A percentile compares a stretch with the other conserved stretches of the same genome.
These are phyloP conservation scores for Amanita muscaria DNA, from an alignment of 768 basidiomycete species.

Conservation along the genomic window DNA sequence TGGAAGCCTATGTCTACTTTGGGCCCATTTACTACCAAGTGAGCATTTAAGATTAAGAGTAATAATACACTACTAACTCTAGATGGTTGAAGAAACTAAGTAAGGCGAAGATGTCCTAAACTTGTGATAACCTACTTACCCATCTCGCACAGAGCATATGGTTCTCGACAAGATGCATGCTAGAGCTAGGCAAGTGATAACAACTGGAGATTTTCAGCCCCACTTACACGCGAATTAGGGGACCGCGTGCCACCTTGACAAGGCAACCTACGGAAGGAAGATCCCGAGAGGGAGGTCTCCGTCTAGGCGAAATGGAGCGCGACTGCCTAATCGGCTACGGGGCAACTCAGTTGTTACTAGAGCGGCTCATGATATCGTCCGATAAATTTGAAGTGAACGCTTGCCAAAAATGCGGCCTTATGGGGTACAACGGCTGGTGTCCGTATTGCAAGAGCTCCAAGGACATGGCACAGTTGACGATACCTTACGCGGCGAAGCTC, in stretches of 20 bases:
- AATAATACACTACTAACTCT: conserved; percentile 9
- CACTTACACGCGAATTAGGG: conserved; percentile 36
- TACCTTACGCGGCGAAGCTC: conserved; percentile 93
- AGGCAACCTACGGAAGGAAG: conserved; percentile 98
- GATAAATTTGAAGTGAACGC: conserved; percentile 98
- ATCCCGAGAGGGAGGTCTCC: conserved; percentile 93
- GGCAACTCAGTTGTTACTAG: conserved; percentile 92
- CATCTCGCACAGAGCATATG: conserved; percentile 70
- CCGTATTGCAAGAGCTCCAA: conserved; percentile 98
- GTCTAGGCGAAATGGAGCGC: conserved; percentile 98
- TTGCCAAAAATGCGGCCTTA: conserved; percentile 87
- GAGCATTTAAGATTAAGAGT: conserved; percentile 14
- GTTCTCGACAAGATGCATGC: conserved; percentile 99
- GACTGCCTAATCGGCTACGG: conserved; percentile 98
- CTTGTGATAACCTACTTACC: conserved; percentile 2
- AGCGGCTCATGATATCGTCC: conserved; percentile 97
- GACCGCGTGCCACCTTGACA: conserved; percentile 92
- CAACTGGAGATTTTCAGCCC: conserved; percentile 1
- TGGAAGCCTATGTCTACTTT: conserved; percentile 97
- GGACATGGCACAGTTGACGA: conserved; percentile 89
- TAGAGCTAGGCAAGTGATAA: conserved; percentile 65
- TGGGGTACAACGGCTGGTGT: conserved; percentile 96
- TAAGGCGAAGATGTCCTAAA: conserved; percentile 32
- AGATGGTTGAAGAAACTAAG: conserved; percentile 77
- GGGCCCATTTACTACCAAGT: conserved; percentile 98